Conservation (phyloP, 441 rosid species). For the Euphorbia schlechtendalii region DNA sequence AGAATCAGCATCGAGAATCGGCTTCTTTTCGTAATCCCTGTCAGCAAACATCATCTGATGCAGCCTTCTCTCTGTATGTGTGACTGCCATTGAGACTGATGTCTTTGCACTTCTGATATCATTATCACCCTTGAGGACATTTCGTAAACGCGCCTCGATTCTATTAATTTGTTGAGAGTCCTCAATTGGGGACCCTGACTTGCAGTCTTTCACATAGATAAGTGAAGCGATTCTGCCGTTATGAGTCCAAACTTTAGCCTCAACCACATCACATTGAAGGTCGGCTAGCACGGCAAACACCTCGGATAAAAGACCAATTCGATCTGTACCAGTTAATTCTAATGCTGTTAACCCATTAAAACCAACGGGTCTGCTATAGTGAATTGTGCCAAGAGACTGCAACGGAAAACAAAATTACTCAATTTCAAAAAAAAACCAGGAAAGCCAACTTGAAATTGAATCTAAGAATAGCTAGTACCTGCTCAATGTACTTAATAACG, state of each 20-base stretch:
- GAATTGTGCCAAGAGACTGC: conserved; percentile 71
- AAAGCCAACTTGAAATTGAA: background rate
- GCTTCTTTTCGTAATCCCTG: conserved; percentile 72
- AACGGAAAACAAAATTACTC: conserved; percentile 1
- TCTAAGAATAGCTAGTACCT: conserved; percentile 36
- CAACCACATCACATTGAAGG: conserved; percentile 71
- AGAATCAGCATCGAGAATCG: conserved; percentile 36
- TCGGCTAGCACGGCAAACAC: conserved; percentile 89
- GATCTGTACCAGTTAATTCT: conserved; percentile 78
- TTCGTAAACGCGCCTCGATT: conserved; percentile 69
- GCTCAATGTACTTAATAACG: conserved; percentile 70
- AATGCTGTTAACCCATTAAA: conserved; percentile 61
- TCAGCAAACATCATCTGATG: conserved; percentile 96
- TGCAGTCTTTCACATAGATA: conserved; percentile 59
- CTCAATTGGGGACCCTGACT: conserved; percentile 64
- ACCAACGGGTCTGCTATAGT: conserved; percentile 41
- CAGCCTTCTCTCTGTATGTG: conserved; percentile 75
- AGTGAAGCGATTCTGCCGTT: conserved; percentile 80
- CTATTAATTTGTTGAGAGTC: conserved; percentile 53
- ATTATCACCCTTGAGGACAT: conserved; percentile 75
- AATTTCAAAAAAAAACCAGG: background rate
- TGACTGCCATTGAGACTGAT: conserved; percentile 57
- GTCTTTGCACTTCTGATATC: conserved; percentile 63
- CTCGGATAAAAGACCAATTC: conserved; percentile 74
- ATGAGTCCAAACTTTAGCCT: conserved; percentile 93